Evolutionary conservation across 352 stramenopile species (phyloP), one percentile per base, ranked within the genome.

Genomic region (Phytophthora macrochlamydospora): DNA sequence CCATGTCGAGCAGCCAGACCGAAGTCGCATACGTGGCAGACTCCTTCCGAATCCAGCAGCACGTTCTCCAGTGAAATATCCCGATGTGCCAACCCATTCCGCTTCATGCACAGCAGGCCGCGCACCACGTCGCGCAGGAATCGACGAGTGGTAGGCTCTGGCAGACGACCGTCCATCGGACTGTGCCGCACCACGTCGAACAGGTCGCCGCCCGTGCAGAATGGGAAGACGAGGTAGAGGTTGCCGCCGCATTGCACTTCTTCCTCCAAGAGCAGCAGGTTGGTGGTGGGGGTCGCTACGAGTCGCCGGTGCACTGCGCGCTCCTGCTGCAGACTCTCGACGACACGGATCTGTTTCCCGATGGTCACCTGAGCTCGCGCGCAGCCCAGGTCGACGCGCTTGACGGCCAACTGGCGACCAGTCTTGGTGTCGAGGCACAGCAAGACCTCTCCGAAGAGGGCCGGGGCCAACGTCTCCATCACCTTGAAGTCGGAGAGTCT

Each of bases 61-160:
- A 90, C 63, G 59, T 90, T 90, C 60, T 90, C 81, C 53, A 88
- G 71, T 37, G 81, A 90, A 18, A 90, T 75, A 48, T 90, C 81
- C 35, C 81, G 77, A 35, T 90, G 81, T 28, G 77, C 77, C 67
- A 90, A 71, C 4, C 79, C 81, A 30, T 72, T 73, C 18, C 62
- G 53, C 54, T 88, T 79, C 63, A 78, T 66, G 56, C 46, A 73
- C 3, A 68, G 56, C 30, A 83, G 59, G 18, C 68, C 74, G 29
- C 53, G 62, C 56, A 74, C 69, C 14, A 83, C 56, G 30, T 83
- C 75, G 32, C 62, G 57, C 37, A 91, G 52, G 56, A 78, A 87
- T 0, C 50, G 67, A 42, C 78, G 71, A 9, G 68, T 62, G 13
- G 63, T 71, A 8, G 62, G 45, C 65, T 85, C 78, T 4, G 67